phyloP scores from a whole-genome alignment of 2,329 filamentous ascomycete species.

The Aspergillus piperis region DNA sequence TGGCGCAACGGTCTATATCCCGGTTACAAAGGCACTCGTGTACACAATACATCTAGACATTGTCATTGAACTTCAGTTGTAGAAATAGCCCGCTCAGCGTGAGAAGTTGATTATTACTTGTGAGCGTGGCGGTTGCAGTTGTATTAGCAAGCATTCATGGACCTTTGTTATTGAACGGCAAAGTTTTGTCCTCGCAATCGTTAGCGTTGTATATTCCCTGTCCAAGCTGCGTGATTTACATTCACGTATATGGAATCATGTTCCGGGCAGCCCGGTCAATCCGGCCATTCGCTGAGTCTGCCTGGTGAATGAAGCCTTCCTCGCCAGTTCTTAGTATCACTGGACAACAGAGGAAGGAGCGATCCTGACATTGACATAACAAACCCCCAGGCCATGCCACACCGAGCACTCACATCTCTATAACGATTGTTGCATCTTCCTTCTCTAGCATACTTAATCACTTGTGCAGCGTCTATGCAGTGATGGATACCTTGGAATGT shows the following conservation, averaged over 20 bases:
- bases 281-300: neutral
- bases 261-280: neutral
- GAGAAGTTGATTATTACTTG: too few species aligned
- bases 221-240: too few species aligned
- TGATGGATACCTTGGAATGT: neutral
- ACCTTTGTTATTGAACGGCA: too few species aligned
- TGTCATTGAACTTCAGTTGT: neutral
- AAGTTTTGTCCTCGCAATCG: too few species aligned
- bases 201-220: too few species aligned
- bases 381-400: neutral
- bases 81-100: too few species aligned
- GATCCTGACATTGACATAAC: conserved; percentile 2
- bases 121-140: too few species aligned
- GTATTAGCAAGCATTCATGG: too few species aligned
- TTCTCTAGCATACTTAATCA: neutral
- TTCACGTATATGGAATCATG: too few species aligned
- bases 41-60: neutral
- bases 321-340: neutral
- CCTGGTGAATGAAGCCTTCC: conserved; percentile 5
- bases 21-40: conserved; percentile 3
- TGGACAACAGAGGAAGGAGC: conserved; percentile 6
- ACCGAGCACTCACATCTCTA: neutral
- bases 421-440: neutral
- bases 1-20: conserved; percentile 19
- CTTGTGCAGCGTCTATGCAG: neutral